Percentiles rank a stretch among this genome's conserved stretches.
Conservation (phyloP, 345 rosid genomes). For the Eucalyptus microcorys region DNA sequence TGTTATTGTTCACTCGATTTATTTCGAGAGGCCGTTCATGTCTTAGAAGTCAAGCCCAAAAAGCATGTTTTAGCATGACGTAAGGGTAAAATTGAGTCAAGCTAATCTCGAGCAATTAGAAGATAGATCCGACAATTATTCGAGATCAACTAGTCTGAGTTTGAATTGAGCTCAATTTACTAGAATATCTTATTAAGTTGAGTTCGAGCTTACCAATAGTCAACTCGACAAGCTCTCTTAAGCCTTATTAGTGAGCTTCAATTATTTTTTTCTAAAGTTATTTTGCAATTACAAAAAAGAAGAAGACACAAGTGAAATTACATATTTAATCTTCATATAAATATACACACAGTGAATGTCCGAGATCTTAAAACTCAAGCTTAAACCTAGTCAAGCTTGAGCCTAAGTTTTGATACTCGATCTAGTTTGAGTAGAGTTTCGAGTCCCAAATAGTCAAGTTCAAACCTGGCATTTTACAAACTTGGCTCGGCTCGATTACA, state of each 20-base stretch:
- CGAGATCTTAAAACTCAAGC: not conserved
- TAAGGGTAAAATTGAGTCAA: not conserved
- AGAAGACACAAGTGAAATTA: not conserved
- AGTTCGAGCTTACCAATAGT: not conserved
- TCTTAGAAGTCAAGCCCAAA: not conserved
- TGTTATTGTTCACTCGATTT: not conserved
- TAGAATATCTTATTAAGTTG: not conserved
- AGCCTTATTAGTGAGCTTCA: not conserved
- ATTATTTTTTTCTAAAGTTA: not conserved
- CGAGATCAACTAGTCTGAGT: not conserved
- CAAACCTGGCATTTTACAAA: not conserved
- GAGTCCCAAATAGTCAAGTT: not conserved
- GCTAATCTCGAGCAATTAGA: fast-evolving
- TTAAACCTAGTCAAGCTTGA: not conserved
- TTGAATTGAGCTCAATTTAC: not conserved
- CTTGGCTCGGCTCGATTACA: not conserved
- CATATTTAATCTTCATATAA: not conserved
- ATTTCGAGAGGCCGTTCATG: not conserved
- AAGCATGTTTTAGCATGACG: not conserved
- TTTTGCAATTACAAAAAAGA: not conserved
- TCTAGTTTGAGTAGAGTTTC: not conserved
- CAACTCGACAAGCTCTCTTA: not conserved
- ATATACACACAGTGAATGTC: fast-evolving
- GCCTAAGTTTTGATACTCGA: not conserved
- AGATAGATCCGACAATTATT: not conserved